Base-by-base conservation (phyloP, 179 eudicot species). In the Beta corolliflora region DNA sequence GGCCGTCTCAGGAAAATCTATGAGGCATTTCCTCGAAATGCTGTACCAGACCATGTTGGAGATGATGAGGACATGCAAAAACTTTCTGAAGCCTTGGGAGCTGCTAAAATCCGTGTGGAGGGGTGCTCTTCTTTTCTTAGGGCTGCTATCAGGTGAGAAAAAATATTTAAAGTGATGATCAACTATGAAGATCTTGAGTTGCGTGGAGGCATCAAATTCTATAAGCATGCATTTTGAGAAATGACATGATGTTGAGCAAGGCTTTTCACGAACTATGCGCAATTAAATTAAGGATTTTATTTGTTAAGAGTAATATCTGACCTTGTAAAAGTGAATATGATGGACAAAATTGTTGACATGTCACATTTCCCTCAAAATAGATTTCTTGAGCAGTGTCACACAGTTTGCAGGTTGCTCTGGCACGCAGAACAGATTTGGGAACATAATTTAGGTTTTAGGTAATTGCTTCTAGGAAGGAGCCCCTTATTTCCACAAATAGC, bases 31-130 rank as follows among this genome's bases (percentile, higher is more conserved):
- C 99, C 98, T 36, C 91, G 90, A 29, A 85, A 89, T 66, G 89
- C 91, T 75, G 89, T 91, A 80, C 97, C 98, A 50, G 93, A 91
- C 77, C 88, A 91, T 76, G 83, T 94, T 72, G 93, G 81, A 53
- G 97, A 90, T 87, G 98, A 95, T 84, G 96, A 88, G 83, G 98
- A 93, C 76, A 85, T 96, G 93, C 97, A 96, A 80, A 84, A 87
- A 75, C 93, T 96, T 71, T 87, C 97, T 31, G 98, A 96, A 90
- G 96, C 92, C 66, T 83, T 96, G 82, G 99, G 90, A 78, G 93
- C 97, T 63, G 99, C 97, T 83, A 96, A 96, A 86, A 83, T 79
- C 74, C 98, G 98, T 54, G 93, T 94, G 9, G 99, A 96, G 77
- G 88, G 93, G 21, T 94, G 98, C 88, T 89, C 98, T 61, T 90